phyloP scores from a whole-genome alignment of 1,139 yeast species.

The Meyerozyma elateridarum region DNA sequence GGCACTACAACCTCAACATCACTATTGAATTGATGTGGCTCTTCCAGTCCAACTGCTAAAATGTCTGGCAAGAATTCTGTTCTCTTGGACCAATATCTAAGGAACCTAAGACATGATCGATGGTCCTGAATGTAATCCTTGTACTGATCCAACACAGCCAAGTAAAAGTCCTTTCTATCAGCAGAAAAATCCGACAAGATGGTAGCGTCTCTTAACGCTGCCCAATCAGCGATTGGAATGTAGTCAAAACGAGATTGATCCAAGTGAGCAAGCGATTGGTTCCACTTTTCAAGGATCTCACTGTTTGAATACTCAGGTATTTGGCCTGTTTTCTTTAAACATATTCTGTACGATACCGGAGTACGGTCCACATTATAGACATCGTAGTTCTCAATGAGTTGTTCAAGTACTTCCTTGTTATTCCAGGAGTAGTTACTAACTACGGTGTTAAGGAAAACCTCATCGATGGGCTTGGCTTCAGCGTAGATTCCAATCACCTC shows the following conservation, averaged over 20 bases:
- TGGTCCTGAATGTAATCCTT: slow-evolving; percentile 41
- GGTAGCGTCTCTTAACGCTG: slow-evolving; percentile 77
- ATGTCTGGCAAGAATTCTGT: slow-evolving; percentile 19
- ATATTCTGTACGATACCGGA: slow-evolving; percentile 70
- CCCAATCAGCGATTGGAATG: slow-evolving; percentile 85
- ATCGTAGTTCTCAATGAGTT: slow-evolving; percentile 58
- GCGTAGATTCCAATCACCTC: slow-evolving; percentile 55
- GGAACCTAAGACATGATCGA: slow-evolving; percentile 26
- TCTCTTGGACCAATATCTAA: slow-evolving; percentile 30
- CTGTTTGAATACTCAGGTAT: slow-evolving; percentile 47
- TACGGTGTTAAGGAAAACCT: slow-evolving; percentile 74
- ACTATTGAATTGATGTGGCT: slow-evolving; percentile 15
- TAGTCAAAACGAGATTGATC: slow-evolving; percentile 53
- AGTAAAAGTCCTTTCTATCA: slow-evolving; percentile 52
- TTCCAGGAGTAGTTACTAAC: slow-evolving; percentile 70
- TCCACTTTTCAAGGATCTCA: slow-evolving; percentile 60
- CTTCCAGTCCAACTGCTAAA: slow-evolving; percentile 18
- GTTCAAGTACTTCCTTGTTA: slow-evolving; percentile 59
- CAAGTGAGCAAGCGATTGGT: slow-evolving; percentile 48
- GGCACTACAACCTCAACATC: slow-evolving; percentile 22
- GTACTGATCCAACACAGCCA: slow-evolving; percentile 52
- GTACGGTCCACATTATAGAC: slow-evolving; percentile 57
- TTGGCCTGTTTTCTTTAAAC: slow-evolving; percentile 69
- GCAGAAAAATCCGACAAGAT: slow-evolving; percentile 41
- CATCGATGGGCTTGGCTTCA: slow-evolving; percentile 56